Base-by-base conservation (phyloP, 495 filamentous ascomycete species). In the Neurospora pannonica region DNA sequence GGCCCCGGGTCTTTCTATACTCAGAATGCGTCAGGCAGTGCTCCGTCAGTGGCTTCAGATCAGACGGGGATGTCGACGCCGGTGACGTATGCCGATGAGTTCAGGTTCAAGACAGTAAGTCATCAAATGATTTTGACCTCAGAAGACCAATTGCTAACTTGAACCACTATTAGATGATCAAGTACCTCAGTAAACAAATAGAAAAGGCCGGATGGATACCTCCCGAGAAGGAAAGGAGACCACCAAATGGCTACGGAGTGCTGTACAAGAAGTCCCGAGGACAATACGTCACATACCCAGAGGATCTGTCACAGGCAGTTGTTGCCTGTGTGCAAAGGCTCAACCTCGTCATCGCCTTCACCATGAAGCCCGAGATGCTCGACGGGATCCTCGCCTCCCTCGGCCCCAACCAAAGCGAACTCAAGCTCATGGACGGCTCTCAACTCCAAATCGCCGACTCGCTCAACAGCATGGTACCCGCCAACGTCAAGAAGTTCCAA, bases 141-240 rank as follows among this genome's bases (percentile, higher is more conserved):
- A 42, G 40, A 21, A 43, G 28, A 70, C 39, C 5, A 21, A 11
- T 7, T 5, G 21, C 15, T 54, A 3, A 92, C 73, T 91, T 92
- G 72, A 91, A 89, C 75, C 88, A 89, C 77, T 89, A 90, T 73
- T 86, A 93, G 70, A 92, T 93, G 90, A 90, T 90, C 42, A 92
- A 89, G 75, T 92, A 90, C 75, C 82, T 93, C n/a, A 90, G 90
- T 80, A 91, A 93, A 75, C 89, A 92, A 76, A 89, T 91, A 79
- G 89, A 87, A 38, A 82, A 85, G n/a, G 84, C 86, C 73, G 81
- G 91, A 43, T 93, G 91, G 91, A 86, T 92, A 10, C 86, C 86
- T 19, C 37, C 71, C 39, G 71, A 69, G 4, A 19, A 28, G 1
- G 54, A 87, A 90, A 76, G 85, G 84, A 15, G 85, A 80, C 42